Percentiles rank a stretch among this genome's conserved stretches.
These are phyloP conservation scores for Pyrenochaeta sp. DNA, from an alignment of 2,329 filamentous ascomycete species.

Conservation along the genomic window DNA sequence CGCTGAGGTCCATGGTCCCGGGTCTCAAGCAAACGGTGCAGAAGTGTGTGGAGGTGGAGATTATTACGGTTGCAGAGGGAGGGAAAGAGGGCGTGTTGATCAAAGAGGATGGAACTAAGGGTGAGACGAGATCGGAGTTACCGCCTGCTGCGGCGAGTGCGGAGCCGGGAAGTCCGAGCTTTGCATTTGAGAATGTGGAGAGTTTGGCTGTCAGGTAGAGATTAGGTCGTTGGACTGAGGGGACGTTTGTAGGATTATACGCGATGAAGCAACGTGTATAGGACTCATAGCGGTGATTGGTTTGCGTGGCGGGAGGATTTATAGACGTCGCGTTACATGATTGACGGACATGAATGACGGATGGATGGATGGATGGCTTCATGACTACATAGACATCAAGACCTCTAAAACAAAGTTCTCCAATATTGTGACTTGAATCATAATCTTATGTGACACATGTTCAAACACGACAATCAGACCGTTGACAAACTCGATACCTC, in stretches of 20 bases:
- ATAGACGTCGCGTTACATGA: too few species aligned
- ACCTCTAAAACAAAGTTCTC: too few species aligned
- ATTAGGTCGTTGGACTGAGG: neutral
- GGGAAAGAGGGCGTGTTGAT: constrained; percentile 70
- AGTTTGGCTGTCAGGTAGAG: constrained; percentile 31
- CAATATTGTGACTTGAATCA: neutral
- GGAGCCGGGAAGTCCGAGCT: constrained; percentile 82
- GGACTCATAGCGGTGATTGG: too few species aligned
- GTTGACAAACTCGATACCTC: too few species aligned
- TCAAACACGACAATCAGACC: too few species aligned
- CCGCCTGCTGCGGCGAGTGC: constrained; percentile 73
- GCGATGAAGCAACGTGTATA: too few species aligned
- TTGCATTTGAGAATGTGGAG: constrained; percentile 82
- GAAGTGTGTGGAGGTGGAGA: constrained; percentile 72
- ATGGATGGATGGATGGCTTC: neutral
- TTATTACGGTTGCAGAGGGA: constrained; percentile 76
- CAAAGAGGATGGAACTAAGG: constrained; percentile 60
- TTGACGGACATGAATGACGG: neutral
- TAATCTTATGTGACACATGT: too few species aligned
- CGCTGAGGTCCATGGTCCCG: constrained; percentile 78
- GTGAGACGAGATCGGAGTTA: constrained; percentile 66
- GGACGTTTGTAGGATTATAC: too few species aligned
- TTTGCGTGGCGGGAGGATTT: too few species aligned
- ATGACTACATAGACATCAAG: neutral
- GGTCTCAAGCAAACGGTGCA: constrained; percentile 80